Conservation (phyloP, 495 filamentous ascomycete genomes). For the Penicillium chermesinum region DNA sequence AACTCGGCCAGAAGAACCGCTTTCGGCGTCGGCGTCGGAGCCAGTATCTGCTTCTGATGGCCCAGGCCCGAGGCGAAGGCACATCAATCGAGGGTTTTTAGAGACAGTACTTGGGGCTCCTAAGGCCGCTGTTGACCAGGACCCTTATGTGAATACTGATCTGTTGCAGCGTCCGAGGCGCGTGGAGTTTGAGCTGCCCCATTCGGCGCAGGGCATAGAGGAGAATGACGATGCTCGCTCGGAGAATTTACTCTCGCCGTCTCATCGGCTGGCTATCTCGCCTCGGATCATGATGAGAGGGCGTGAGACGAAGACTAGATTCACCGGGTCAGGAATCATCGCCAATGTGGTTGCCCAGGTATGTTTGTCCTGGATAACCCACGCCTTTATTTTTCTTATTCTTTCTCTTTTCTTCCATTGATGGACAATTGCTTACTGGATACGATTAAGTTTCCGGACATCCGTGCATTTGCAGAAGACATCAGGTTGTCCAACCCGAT, state of each 20-base stretch:
- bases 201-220: conserved; percentile 8
- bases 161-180: conserved; percentile 30
- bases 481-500: conserved; percentile 36
- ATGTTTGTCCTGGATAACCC: conserved; percentile 5
- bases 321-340: conserved; percentile 39
- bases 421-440: conserved; percentile 1
- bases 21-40: conserved; percentile 12
- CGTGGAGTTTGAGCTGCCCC: conserved; percentile 6
- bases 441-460: conserved; percentile 36
- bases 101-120: conserved; percentile 44
- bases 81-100: conserved; percentile 32
- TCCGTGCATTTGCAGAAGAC: conserved; percentile 39
- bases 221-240: conserved; percentile 13
- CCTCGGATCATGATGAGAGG: conserved; percentile 43
- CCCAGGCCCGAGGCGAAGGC: conserved; percentile 13
- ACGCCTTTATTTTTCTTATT: too few species aligned
- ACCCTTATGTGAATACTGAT: conserved; percentile 30
- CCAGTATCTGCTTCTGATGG: conserved; percentile 4
- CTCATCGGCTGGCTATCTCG: conserved; percentile 35
- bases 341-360: conserved; percentile 42
- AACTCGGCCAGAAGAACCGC: conserved; percentile 26
- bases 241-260: conserved; percentile 24
- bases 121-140: conserved; percentile 37
- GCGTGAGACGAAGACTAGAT: conserved; percentile 40
- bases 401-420: too few species aligned